Conservation (phyloP, 2,329 filamentous ascomycete species). For the Hypoxylon rubiginosum region DNA sequence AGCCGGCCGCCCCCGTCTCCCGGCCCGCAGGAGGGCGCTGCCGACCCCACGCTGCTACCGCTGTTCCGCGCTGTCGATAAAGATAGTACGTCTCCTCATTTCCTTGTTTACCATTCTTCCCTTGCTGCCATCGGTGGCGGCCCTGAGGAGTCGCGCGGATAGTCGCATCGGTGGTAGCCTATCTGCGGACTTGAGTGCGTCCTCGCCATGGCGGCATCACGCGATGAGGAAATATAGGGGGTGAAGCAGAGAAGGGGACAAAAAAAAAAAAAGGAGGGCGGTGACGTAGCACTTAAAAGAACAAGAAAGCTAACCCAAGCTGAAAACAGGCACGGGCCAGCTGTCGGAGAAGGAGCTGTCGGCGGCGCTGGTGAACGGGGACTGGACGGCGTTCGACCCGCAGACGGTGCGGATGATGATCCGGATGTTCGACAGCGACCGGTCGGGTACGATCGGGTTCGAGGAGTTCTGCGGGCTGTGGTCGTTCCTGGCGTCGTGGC, state of each 20-base stretch:
- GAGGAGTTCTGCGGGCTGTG: constrained; percentile 97
- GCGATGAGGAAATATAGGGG: neutral
- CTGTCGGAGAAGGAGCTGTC: constrained; percentile 89
- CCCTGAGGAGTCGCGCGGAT: neutral
- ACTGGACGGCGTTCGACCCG: constrained; percentile 93
- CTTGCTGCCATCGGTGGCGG: neutral
- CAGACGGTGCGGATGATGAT: constrained; percentile 99
- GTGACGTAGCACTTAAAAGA: neutral
- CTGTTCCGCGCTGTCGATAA: constrained; percentile 94
- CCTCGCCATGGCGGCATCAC: neutral
- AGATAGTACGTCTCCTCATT: constrained; percentile 67
- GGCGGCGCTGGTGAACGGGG: constrained; percentile 92
- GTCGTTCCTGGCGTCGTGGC: constrained; percentile 96
- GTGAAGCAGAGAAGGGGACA: too few species aligned
- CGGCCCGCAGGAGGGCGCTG: constrained; percentile 63
- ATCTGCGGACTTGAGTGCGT: neutral
- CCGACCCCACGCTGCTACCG: constrained; percentile 82
- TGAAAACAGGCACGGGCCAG: constrained; percentile 76
- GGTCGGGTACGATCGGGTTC: constrained; percentile 89
- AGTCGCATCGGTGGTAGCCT: neutral
- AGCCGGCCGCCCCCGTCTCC: constrained; percentile 77
- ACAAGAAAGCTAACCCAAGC: constrained; percentile 24
- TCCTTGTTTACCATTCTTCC: neutral
- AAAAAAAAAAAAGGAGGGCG: too few species aligned
- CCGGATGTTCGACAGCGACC: constrained; percentile 97